These are phyloP conservation scores for Tetrahymena thermophila DNA, from an alignment of 73 alveolate species.

Conservation along the genomic window DNA sequence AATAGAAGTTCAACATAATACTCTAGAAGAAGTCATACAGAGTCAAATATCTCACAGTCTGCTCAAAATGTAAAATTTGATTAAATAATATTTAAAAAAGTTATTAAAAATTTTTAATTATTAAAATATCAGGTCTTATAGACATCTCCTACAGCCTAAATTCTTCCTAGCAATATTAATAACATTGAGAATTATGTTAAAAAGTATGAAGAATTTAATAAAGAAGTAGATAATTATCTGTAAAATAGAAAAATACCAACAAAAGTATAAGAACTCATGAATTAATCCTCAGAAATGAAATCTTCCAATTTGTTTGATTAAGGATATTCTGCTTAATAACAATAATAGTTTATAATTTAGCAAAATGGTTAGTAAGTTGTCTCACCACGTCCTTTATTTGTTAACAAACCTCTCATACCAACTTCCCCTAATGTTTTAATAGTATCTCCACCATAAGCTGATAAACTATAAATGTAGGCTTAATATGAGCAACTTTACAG, in stretches of 20 bases:
- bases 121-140: neutral
- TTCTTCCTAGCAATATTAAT: neutral
- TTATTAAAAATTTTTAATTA: neutral
- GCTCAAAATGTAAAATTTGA: neutral
- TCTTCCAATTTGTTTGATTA: neutral
- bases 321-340: neutral
- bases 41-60: neutral
- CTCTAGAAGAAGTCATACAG: neutral
- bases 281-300: neutral
- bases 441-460: neutral
- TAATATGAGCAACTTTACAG: neutral
- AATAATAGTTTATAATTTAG: neutral
- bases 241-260: neutral
- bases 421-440: neutral
- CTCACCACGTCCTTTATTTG: neutral
- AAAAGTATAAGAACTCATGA: neutral
- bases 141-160: neutral
- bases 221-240: neutral
- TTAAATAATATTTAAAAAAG: neutral
- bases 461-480: neutral
- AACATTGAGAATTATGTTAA: neutral
- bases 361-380: neutral
- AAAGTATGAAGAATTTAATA: neutral
- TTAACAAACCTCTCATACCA: neutral
- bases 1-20: neutral